Evolutionary conservation across 116 monocot species (phyloP).

Genomic region (Phalaenopsis hybrid): DNA sequence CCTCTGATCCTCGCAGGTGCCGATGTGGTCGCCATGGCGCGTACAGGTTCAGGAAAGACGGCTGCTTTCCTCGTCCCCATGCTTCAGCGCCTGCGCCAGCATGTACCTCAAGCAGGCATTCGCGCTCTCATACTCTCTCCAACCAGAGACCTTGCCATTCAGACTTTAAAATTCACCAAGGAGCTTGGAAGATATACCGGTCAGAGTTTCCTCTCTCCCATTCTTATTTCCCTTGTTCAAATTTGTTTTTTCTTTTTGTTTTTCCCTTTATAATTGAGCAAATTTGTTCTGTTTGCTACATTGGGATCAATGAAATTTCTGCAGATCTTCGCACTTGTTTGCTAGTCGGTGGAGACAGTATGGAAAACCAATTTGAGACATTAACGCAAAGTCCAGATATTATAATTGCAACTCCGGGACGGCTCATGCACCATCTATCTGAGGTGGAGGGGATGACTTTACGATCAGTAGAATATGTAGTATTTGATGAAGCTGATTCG

Average conservation of each 20-base stretch:
- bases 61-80: constrained; percentile 83
- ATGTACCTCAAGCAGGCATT: constrained; percentile 55
- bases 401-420: constrained; percentile 91
- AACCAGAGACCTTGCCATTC: constrained; percentile 75
- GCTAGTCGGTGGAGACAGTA: constrained; percentile 92
- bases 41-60: constrained; percentile 92
- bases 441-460: constrained; percentile 84
- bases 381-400: constrained; percentile 87
- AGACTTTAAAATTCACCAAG: constrained; percentile 83
- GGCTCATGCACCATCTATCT: constrained; percentile 86
- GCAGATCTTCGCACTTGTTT: constrained; percentile 69
- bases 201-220: constrained; percentile 11
- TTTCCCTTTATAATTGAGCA: not conserved
- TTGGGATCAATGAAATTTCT: not conserved
- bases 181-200: constrained; percentile 84
- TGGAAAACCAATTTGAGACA: constrained; percentile 94
- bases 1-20: constrained; percentile 72
- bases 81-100: constrained; percentile 74
- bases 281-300: not conserved
- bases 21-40: constrained; percentile 93
- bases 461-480: constrained; percentile 81
- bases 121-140: constrained; percentile 76
- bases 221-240: not conserved
- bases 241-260: not conserved
- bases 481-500: constrained; percentile 92